Conservation (phyloP, 768 basidiomycete species). For the Paxillus rubicundulus region DNA sequence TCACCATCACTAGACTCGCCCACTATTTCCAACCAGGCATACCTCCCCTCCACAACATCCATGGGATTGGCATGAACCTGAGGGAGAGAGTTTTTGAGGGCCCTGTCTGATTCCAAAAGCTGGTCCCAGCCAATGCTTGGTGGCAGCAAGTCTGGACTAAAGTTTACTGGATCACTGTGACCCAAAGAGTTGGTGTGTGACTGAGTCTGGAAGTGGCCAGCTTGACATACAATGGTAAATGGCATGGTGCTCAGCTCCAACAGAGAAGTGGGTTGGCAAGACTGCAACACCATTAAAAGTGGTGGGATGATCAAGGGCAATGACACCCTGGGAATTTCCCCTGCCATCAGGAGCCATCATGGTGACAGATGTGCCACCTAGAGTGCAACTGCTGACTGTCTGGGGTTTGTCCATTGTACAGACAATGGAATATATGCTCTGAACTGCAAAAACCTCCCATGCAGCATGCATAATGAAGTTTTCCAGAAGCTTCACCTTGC, state of each 20-base stretch:
- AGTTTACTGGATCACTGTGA: too few relatives aligned
- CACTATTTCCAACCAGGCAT: too few relatives aligned
- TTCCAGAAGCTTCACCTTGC: too few relatives aligned
- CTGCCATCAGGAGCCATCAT: not conserved
- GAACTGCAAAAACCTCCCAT: slow-evolving; percentile 15
- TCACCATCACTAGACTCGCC: too few relatives aligned
- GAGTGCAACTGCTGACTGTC: not conserved
- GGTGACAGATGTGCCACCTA: not conserved
- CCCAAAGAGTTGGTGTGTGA: not conserved
- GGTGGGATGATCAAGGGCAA: not conserved
- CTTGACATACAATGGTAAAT: not conserved
- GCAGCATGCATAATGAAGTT: too few relatives aligned
- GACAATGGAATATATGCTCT: slow-evolving; percentile 5
- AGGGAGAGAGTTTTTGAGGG: too few relatives aligned
- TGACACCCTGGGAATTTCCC: not conserved
- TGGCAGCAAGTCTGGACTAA: too few relatives aligned
- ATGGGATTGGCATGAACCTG: too few relatives aligned
- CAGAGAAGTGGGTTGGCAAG: not conserved
- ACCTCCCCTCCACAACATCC: too few relatives aligned
- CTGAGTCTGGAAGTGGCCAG: not conserved
- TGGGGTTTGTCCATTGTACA: not conserved
- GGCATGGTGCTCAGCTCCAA: not conserved
- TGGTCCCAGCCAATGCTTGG: too few relatives aligned
- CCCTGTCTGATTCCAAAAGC: too few relatives aligned
- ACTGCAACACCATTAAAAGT: not conserved